These are phyloP conservation scores for Dendrostoma leiphaemia DNA, from an alignment of 2,329 filamentous ascomycete genomes.

Conservation along the genomic window DNA sequence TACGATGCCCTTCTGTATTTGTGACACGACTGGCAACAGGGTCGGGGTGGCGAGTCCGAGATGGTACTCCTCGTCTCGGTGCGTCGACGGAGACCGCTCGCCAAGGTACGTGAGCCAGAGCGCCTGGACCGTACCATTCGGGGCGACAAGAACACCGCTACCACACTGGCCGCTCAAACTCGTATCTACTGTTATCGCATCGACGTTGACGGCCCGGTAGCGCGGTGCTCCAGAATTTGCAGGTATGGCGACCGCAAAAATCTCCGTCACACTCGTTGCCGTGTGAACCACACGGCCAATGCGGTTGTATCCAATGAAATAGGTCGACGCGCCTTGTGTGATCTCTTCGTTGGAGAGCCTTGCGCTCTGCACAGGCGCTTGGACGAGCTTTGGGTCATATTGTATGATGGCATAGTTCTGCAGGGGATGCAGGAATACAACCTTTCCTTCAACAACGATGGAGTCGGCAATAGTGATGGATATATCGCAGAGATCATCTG, in stretches of 20 bases:
- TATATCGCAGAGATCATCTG: constrained; percentile 88
- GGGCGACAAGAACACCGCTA: constrained; percentile 85
- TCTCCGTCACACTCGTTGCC: constrained; percentile 93
- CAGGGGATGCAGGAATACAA: constrained; percentile 92
- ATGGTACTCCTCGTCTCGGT: constrained; percentile 75
- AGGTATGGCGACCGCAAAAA: constrained; percentile 94
- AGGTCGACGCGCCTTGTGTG: constrained; percentile 89
- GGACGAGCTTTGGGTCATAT: constrained; percentile 90
- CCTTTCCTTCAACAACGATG: constrained; percentile 89
- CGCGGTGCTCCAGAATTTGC: constrained; percentile 83
- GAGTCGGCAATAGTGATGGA: constrained; percentile 95
- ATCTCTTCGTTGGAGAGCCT: constrained; percentile 78
- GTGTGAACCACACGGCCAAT: constrained; percentile 92
- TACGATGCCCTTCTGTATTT: constrained; percentile 76
- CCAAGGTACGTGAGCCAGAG: constrained; percentile 97
- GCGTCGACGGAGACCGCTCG: constrained; percentile 44
- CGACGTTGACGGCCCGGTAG: constrained; percentile 92
- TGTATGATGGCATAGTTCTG: constrained; percentile 96
- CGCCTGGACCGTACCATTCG: constrained; percentile 90
- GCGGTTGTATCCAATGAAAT: constrained; percentile 98
- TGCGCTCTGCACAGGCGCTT: constrained; percentile 88
- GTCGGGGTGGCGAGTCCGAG: constrained; percentile 88
- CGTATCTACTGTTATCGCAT: constrained; percentile 96
- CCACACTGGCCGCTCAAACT: constrained; percentile 88
- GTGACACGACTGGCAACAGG: constrained; percentile 80